A percentile compares a stretch with the other conserved stretches of the same genome.
phyloP scores from a whole-genome alignment of 257 asterid species.

The Nicotiana obtusifolia region DNA sequence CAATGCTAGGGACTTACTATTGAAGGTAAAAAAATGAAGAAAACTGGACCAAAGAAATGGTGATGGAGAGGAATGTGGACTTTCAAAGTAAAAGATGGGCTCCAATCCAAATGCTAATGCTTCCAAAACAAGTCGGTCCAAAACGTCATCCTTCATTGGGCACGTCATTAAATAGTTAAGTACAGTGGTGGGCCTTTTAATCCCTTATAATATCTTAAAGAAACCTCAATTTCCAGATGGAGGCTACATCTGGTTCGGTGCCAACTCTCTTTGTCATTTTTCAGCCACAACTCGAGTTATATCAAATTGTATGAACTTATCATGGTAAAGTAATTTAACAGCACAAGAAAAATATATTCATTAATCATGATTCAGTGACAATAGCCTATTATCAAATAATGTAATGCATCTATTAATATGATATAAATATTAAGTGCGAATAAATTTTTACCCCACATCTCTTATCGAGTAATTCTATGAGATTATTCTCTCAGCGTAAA shows the following conservation, averaged over 20 bases:
- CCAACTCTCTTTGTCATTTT: not conserved
- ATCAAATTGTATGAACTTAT: too few relatives aligned
- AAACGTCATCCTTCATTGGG: slow-evolving; percentile 12
- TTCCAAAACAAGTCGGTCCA: slow-evolving; percentile 26
- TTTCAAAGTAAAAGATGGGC: slow-evolving; percentile 4
- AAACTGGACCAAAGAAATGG: not conserved
- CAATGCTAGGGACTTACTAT: slow-evolving; percentile 4
- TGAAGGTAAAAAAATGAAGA: not conserved
- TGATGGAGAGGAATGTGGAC: not conserved
- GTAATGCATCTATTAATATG: too few relatives aligned
- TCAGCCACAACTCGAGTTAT: too few relatives aligned
- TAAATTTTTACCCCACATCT: too few relatives aligned
- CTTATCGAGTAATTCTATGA: not conserved
- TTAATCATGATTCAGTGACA: too few relatives aligned
- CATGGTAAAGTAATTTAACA: too few relatives aligned
- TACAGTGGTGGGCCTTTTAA: slow-evolving; percentile 14
- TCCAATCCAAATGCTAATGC: not conserved
- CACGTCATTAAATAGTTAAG: slow-evolving; percentile 20
- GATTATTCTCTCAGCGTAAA: not conserved
- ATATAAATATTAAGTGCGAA: too few relatives aligned
- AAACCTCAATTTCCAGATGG: not conserved
- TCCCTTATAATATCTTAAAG: not conserved
- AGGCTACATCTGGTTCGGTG: slow-evolving; percentile 1
- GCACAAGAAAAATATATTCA: too few relatives aligned
- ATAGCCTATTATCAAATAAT: too few relatives aligned